phyloP scores from a whole-genome alignment of 164 flowering plant genomes.

The Nelumbo lutea region DNA sequence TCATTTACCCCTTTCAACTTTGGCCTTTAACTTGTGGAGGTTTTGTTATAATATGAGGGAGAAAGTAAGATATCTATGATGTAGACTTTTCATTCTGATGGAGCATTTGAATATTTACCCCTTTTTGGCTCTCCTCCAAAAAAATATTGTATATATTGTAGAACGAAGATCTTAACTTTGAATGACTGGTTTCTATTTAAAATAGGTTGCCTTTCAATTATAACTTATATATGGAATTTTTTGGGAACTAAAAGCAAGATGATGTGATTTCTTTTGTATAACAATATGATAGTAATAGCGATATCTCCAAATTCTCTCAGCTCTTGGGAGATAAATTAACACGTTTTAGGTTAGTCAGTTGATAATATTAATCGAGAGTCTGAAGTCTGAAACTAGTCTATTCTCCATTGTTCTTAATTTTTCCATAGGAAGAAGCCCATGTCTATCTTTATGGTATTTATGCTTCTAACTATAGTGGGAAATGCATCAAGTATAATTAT shows the following conservation, averaged over 20 bases:
- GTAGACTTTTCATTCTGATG: neutral
- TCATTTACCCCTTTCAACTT: too few relatives aligned
- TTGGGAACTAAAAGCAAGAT: neutral
- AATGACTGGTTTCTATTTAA: too few relatives aligned
- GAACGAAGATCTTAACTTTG: too few relatives aligned
- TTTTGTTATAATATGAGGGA: neutral
- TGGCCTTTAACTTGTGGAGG: neutral
- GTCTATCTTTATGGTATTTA: too few relatives aligned
- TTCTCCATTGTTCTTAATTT: neutral
- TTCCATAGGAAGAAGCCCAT: too few relatives aligned
- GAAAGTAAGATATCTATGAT: neutral
- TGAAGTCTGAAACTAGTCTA: neutral
- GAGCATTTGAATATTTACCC: neutral
- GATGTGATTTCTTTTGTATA: slow-evolving; percentile 5
- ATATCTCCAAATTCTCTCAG: slow-evolving; percentile 71
- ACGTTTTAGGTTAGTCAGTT: slow-evolving; percentile 57
- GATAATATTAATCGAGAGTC: neutral
- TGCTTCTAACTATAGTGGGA: too few relatives aligned
- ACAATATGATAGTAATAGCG: slow-evolving; percentile 87
- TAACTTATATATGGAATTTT: slow-evolving; percentile 1
- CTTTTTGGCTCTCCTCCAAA: neutral
- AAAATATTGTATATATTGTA: neutral
- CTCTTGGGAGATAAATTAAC: slow-evolving; percentile 69
- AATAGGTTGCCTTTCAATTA: neutral
- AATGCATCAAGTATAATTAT: too few relatives aligned